phyloP scores from a whole-genome alignment of 495 filamentous ascomycete genomes.

The Neurospora sublineolata region DNA sequence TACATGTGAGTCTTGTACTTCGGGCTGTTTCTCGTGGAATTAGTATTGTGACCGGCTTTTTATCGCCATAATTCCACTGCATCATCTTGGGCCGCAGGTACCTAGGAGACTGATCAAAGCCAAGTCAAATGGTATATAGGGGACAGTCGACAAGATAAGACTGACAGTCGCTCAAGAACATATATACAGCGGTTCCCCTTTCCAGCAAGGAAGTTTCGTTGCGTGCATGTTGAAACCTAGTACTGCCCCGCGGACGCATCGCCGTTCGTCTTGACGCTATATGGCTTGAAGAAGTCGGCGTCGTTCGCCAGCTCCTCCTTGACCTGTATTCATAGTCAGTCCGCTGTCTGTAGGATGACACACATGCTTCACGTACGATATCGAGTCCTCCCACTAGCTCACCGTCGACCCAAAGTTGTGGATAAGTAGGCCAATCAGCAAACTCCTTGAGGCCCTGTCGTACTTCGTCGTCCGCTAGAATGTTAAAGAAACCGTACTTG shows the following conservation, averaged over 20 bases:
- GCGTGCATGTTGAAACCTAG: not conserved
- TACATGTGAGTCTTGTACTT: not conserved
- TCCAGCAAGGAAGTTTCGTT: not conserved
- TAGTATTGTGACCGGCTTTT: not conserved
- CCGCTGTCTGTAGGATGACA: not conserved
- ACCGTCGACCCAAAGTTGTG: slow-evolving; percentile 75
- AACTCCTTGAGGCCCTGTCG: slow-evolving; percentile 90
- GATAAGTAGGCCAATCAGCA: slow-evolving; percentile 95
- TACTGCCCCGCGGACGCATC: slow-evolving; percentile 13
- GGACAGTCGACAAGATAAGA: not conserved
- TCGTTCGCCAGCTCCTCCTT: slow-evolving; percentile 27
- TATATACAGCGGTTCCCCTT: not conserved
- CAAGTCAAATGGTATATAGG: not conserved
- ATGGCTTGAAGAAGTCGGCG: slow-evolving; percentile 64
- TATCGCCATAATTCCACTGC: not conserved
- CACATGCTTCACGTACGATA: slow-evolving; percentile 56
- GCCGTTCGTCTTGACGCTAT: slow-evolving; percentile 38
- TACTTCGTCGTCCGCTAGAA: slow-evolving; percentile 93
- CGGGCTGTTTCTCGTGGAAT: not conserved
- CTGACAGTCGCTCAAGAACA: not conserved
- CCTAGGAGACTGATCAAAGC: not conserved
- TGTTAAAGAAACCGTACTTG: slow-evolving; percentile 98
- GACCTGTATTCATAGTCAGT: slow-evolving; percentile 20
- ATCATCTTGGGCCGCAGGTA: not conserved
- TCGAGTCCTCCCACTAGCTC: slow-evolving; percentile 87